phyloP scores from a whole-genome alignment of 1,284 basidiomycete species.

The Ustilago shanxiensis region DNA sequence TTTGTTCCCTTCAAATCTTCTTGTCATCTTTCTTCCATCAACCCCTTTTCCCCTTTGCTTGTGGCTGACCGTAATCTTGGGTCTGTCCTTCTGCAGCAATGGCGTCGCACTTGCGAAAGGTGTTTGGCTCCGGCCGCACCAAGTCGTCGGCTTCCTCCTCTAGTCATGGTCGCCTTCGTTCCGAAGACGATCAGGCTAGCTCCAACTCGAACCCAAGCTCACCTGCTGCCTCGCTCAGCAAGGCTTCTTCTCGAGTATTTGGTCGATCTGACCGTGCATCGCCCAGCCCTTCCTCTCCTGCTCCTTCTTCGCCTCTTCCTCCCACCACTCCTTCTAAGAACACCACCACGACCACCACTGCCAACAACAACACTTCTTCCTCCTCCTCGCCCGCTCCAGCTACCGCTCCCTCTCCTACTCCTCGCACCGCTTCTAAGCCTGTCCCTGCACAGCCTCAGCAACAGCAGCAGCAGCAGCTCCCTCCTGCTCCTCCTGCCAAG shows the following conservation, averaged over 20 bases:
- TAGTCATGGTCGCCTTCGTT: conserved; percentile 28
- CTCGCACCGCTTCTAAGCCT: conserved; percentile 20
- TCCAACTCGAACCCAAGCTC: conserved; percentile 33
- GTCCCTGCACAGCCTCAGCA: conserved; percentile 2
- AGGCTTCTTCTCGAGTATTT: conserved; percentile 38
- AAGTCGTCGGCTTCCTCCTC: conserved; percentile 45
- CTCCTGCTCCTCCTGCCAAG: conserved; percentile 35
- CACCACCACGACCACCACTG: conserved; percentile 20
- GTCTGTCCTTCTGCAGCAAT: conserved; percentile 17
- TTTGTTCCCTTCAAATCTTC: not conserved
- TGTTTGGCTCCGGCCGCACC: conserved; percentile 54
- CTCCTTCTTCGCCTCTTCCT: conserved; percentile 31
- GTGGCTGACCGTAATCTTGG: conserved; percentile 23
- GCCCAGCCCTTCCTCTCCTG: conserved; percentile 23
- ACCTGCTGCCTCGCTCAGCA: conserved; percentile 37
- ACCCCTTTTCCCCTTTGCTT: conserved; percentile 8
- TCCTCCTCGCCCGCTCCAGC: conserved; percentile 6
- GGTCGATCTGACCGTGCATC: conserved; percentile 41
- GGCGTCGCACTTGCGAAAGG: conserved; percentile 53
- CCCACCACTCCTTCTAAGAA: conserved; percentile 41
- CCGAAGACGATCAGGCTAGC: conserved; percentile 35
- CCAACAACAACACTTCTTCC: conserved; percentile 3
- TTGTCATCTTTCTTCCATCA: conserved; percentile 41
- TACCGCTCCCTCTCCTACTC: conserved; percentile 12
- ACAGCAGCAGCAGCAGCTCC: conserved; percentile 8